phyloP scores from a whole-genome alignment of 345 rosid genomes.

The Gossypium raimondii region DNA sequence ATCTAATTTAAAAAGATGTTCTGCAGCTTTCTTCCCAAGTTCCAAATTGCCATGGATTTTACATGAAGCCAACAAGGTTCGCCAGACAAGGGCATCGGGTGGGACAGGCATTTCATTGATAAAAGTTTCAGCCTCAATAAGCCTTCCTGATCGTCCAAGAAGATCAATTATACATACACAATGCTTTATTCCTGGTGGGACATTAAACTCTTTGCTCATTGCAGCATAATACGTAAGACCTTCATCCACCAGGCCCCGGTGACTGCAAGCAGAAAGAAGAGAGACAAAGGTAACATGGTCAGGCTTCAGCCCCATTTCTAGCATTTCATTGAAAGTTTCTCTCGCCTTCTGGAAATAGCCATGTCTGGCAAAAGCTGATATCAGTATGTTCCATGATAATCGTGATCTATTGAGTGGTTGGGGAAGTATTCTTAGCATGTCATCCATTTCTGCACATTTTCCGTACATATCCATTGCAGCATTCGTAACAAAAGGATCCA shows the following conservation, averaged over 20 bases:
- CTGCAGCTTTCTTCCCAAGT: constrained; percentile 71
- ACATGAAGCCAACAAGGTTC: constrained; percentile 76
- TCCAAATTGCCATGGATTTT: constrained; percentile 69
- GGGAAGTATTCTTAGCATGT: constrained; percentile 54
- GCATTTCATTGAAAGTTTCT: constrained; percentile 75
- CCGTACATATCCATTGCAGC: constrained; percentile 86
- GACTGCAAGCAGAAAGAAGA: constrained; percentile 87
- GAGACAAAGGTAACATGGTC: constrained; percentile 85
- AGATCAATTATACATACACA: constrained; percentile 87
- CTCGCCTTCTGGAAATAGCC: constrained; percentile 55
- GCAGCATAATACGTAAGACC: constrained; percentile 62
- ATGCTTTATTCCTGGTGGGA: constrained; percentile 57
- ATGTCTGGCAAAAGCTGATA: constrained; percentile 80
- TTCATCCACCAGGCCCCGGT: constrained; percentile 74
- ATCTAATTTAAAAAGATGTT: constrained; percentile 49
- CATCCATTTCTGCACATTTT: constrained; percentile 74
- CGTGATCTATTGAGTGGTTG: constrained; percentile 39
- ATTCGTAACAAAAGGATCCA: constrained; percentile 51
- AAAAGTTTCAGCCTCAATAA: constrained; percentile 61
- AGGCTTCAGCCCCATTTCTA: constrained; percentile 51
- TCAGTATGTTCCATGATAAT: constrained; percentile 76
- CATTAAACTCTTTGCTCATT: constrained; percentile 55
- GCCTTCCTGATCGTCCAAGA: constrained; percentile 80
- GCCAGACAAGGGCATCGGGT: constrained; percentile 68
- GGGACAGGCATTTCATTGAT: constrained; percentile 64